phyloP scores from a whole-genome alignment of 2,329 filamentous ascomycete species.

The Pestalotiopsis sp. region DNA sequence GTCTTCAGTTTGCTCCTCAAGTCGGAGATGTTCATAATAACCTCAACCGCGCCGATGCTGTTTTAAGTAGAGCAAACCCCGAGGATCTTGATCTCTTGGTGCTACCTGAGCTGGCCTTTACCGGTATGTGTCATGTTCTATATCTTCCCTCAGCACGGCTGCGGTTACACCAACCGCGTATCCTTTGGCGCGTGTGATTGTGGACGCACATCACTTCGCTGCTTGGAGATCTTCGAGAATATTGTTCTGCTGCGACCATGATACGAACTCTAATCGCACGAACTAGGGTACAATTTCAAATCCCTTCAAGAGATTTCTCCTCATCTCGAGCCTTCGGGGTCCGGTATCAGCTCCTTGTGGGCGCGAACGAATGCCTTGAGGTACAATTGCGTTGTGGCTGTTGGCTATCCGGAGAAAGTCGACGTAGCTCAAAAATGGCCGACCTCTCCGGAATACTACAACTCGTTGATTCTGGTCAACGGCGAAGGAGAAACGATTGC shows the following conservation, averaged over 20 bases:
- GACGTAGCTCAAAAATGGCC: constrained; percentile 55
- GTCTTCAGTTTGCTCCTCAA: constrained; percentile 72
- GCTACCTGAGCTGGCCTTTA: constrained; percentile 76
- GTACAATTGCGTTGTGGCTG: constrained; percentile 67
- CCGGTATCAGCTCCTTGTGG: constrained; percentile 73
- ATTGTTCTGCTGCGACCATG: background rate
- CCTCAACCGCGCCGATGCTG: constrained; percentile 65
- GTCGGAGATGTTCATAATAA: constrained; percentile 74
- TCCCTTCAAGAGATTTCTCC: constrained; percentile 69
- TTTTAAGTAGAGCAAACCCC: constrained; percentile 57
- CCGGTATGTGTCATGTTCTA: constrained; percentile 49
- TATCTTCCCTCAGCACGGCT: no score
- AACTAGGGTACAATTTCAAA: constrained; percentile 74
- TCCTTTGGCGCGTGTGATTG: no score
- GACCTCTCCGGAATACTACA: constrained; percentile 42
- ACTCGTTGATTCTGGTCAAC: constrained; percentile 55
- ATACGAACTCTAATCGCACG: background rate
- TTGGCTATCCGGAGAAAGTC: constrained; percentile 75
- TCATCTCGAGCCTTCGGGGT: constrained; percentile 66
- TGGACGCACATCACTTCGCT: no score
- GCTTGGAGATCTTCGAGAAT: no score
- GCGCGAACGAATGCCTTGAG: constrained; percentile 67
- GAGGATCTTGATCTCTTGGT: constrained; percentile 70
- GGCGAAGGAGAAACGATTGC: constrained; percentile 59
- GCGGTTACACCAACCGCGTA: background rate